phyloP scores from a whole-genome alignment of 2,329 filamentous ascomycete species.

The Celoporthe dispersa region DNA sequence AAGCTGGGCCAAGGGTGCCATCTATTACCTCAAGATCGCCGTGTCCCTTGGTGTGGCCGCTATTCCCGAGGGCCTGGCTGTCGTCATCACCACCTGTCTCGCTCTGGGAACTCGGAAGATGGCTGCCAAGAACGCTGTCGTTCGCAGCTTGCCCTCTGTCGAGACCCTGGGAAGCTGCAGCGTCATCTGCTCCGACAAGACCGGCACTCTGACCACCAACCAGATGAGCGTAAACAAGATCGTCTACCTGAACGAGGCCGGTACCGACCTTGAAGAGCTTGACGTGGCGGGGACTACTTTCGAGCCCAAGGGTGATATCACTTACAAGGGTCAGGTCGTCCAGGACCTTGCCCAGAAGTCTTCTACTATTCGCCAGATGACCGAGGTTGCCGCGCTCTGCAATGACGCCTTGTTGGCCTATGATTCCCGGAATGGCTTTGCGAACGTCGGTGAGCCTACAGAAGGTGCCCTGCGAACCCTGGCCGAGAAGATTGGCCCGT shows the following conservation, averaged over 20 bases:
- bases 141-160: constrained; percentile 92
- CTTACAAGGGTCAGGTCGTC: constrained; percentile 68
- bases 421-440: constrained; percentile 77
- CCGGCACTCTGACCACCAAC: constrained; percentile 95
- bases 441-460: constrained; percentile 89
- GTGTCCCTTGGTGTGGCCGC: constrained; percentile 97
- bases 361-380: constrained; percentile 78
- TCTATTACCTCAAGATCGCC: constrained; percentile 99
- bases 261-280: constrained; percentile 78
- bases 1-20: constrained; percentile 93
- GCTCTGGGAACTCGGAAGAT: constrained; percentile 97
- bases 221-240: constrained; percentile 98
- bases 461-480: constrained; percentile 91
- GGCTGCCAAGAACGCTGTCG: constrained; percentile 97
- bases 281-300: constrained; percentile 94
- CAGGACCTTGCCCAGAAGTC: constrained; percentile 73
- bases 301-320: constrained; percentile 77
- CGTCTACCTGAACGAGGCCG: constrained; percentile 77
- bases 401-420: constrained; percentile 87
- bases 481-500: constrained; percentile 92
- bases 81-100: constrained; percentile 98
- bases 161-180: constrained; percentile 99
- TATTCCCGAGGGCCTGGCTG: constrained; percentile 95
- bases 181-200: constrained; percentile 99
- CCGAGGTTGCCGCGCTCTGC: constrained; percentile 75